Percentiles rank a stretch among this genome's conserved stretches.
phyloP scores from a whole-genome alignment of 1,284 basidiomycete species.

The Pseudomicrostroma phylloplanum region DNA sequence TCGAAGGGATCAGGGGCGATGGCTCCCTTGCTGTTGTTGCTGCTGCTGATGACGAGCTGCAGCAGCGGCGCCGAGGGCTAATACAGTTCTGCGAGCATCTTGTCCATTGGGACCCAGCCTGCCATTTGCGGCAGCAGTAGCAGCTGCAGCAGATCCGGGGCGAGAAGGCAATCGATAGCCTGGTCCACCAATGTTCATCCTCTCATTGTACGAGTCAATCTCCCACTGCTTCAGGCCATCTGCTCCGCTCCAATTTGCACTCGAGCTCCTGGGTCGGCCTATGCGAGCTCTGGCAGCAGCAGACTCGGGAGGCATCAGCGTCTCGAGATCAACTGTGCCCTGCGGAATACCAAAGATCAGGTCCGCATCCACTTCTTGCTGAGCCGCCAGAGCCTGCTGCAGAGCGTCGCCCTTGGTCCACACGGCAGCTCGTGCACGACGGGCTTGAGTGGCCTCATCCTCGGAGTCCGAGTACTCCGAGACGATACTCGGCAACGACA shows the following conservation, averaged over 20 bases:
- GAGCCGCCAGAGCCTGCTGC: slow-evolving; percentile 33
- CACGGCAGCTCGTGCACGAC: slow-evolving; percentile 35
- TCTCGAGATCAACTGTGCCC: slow-evolving; percentile 39
- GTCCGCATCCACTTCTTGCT: slow-evolving; percentile 40
- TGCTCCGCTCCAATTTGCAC: slow-evolving; percentile 42
- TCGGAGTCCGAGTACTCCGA: slow-evolving; percentile 48
- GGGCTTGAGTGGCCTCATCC: slow-evolving; percentile 40
- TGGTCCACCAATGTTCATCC: slow-evolving; percentile 33
- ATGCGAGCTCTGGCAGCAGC: slow-evolving; percentile 22
- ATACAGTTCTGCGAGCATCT: too few species aligned
- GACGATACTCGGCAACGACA: slow-evolving; percentile 31
- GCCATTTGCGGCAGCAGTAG: too few species aligned
- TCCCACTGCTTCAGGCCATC: slow-evolving; percentile 45
- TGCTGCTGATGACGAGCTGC: too few species aligned
- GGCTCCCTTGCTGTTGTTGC: too few species aligned
- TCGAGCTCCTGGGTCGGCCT: slow-evolving; percentile 34
- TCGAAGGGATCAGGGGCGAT: too few species aligned
- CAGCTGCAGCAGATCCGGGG: too few species aligned
- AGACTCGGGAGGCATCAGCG: slow-evolving; percentile 30
- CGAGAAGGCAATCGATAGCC: neutral
- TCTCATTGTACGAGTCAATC: slow-evolving; percentile 46
- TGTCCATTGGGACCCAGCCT: too few species aligned
- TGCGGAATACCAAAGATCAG: slow-evolving; percentile 46
- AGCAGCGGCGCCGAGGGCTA: too few species aligned
- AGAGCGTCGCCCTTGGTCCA: slow-evolving; percentile 44